phyloP scores from a whole-genome alignment of 2,329 filamentous ascomycete genomes.

The Beauveria varroae region DNA sequence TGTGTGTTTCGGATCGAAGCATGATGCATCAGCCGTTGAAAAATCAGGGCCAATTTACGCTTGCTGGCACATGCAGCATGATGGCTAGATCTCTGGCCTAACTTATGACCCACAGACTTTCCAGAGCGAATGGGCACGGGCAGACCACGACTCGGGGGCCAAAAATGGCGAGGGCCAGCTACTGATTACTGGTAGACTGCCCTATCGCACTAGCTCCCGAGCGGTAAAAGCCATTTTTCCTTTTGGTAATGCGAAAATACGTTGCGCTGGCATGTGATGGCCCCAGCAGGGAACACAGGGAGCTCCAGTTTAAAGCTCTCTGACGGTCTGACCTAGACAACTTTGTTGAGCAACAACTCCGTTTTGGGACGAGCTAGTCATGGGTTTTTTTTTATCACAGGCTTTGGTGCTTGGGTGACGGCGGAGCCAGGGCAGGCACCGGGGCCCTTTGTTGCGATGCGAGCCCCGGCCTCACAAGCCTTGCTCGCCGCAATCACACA shows the following conservation, averaged over 20 bases:
- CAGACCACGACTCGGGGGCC: neutral
- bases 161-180: neutral
- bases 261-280: conserved; percentile 3
- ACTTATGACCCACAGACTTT: neutral
- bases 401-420: neutral
- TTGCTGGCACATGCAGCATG: neutral
- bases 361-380: neutral
- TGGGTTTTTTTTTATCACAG: neutral
- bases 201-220: neutral
- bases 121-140: neutral
- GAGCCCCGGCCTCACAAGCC: neutral
- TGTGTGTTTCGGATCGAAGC: neutral
- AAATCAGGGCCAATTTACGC: neutral
- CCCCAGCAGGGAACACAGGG: neutral
- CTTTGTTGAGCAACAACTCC: neutral
- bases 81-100: neutral
- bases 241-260: neutral
- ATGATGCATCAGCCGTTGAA: neutral
- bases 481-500: neutral
- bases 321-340: neutral
- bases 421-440: neutral
- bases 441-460: neutral
- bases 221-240: neutral
- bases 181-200: neutral
- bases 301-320: neutral